Evolutionary conservation across 2,329 filamentous ascomycete genomes (phyloP), one percentile per base, ranked within the genome.

Genomic region (Cercospora sp.): DNA sequence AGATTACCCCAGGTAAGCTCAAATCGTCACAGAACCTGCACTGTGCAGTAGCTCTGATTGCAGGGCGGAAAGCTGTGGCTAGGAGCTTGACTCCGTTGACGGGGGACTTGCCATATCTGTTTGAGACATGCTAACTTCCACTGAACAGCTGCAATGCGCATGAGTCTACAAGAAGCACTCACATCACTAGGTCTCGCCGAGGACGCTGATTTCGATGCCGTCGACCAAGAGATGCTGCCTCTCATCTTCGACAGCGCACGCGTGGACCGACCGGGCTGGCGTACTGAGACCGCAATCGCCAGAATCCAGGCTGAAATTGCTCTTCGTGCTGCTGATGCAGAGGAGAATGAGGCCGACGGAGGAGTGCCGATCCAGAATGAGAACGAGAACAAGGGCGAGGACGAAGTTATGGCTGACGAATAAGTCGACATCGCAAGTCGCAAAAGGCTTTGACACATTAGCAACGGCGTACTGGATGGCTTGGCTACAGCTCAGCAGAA

Each of bases 401-500:
- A 71, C 18, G n/a, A 43, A 5, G 18, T 67, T 49, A 71, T 71
- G 67, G 63, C 65, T 32, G 67, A 67, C 37, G 61, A 55, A 32
- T 71, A 68, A 28, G 28, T 18, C 21, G 24, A 13, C 49, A 55
- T 30, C 5, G 1, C 24, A 4, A 55, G 21, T 21, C 3, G 12
- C 8, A 51, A 12, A 13, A 24, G 18, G 18, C 18, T 21, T 21
- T 21, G 18, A 21, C 18, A 21, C 18, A 21, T 21, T 21, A 21
- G 18, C 18, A 21, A 21, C 28, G 64, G 59, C 65, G 45, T 57
- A 32, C 32, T 13, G n/a, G 49, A 32, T 24, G 7, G 37, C 61
- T 53, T 32, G 45, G 18, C 28, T 55, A 63, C 10, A 5, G 5
- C 24, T 28, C 24, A 28, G 49, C 21, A 21, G 18, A 21, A 21